Percentiles rank a stretch among this genome's conserved stretches.
Evolutionary conservation across 257 asterid genomes (phyloP).

Genomic region (Primulina eburnea): DNA sequence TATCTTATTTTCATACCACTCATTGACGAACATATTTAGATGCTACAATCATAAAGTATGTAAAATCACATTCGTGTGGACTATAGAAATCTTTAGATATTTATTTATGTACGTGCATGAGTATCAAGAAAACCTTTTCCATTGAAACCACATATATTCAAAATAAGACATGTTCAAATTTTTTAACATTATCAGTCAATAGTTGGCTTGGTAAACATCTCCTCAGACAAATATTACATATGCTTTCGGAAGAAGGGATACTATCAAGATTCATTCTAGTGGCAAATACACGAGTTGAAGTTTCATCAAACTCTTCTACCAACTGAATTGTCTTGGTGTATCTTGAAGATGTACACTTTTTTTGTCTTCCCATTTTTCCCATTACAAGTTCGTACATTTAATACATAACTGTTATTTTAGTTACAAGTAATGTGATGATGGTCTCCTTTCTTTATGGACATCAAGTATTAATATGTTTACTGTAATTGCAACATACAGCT

Average conservation of each 20-base stretch:
- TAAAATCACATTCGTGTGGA: neutral
- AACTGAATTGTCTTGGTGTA: neutral
- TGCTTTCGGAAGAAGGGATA: neutral
- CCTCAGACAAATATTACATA: neutral
- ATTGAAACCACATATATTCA: no score
- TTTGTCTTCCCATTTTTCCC: neutral
- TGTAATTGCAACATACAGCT: constrained; percentile 36
- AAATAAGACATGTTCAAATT: neutral
- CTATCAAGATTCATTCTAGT: neutral
- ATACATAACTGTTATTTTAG: neutral
- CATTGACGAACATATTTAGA: no score
- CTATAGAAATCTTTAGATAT: neutral
- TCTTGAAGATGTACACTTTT: neutral
- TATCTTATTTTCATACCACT: no score
- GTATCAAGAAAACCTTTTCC: neutral
- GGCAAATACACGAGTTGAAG: neutral
- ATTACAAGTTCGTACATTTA: neutral
- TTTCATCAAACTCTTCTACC: neutral
- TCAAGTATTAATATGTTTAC: constrained; percentile 4
- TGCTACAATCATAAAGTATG: no score
- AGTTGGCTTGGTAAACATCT: neutral
- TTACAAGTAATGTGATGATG: neutral
- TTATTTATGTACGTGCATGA: neutral
- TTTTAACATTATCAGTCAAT: neutral
- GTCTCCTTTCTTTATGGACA: constrained; percentile 1